Evolutionary conservation across 345 rosid genomes (phyloP).

Genomic region (Syzygium jambos): DNA sequence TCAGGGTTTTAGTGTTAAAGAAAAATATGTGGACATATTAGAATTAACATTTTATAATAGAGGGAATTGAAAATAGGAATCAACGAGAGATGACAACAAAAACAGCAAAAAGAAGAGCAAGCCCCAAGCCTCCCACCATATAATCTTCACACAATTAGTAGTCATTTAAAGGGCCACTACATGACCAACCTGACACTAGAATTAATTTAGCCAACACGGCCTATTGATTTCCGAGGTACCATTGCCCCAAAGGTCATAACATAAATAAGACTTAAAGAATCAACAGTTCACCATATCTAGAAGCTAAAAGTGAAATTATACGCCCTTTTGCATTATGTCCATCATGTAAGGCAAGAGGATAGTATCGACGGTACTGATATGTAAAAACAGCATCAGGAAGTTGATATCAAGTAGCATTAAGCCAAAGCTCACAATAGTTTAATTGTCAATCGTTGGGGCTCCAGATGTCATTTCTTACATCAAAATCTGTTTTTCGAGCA

Average conservation of each 20-base stretch:
- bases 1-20: conserved; percentile 5
- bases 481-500: not conserved
- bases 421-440: not conserved
- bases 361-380: not conserved
- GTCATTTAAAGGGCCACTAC: not conserved
- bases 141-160: not conserved
- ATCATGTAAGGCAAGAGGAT: not conserved
- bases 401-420: not conserved
- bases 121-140: not conserved
- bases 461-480: not conserved
- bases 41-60: not conserved
- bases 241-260: not conserved
- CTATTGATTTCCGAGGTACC: not conserved
- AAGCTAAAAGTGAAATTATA: not conserved
- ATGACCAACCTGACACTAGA: not conserved
- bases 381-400: not conserved
- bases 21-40: not conserved
- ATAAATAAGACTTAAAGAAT: not conserved
- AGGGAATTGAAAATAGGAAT: not conserved
- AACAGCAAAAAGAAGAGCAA: not conserved
- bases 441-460: not conserved
- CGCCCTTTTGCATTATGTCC: not conserved
- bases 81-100: not conserved
- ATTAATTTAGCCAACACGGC: not conserved
- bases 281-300: not conserved